Evolutionary conservation across 176 grass and related monocot species (phyloP).

Genomic region (barley (Hordeum vulgare)): MorexV3_pseudomolecules_assembly NC_058522.1:256797713-256798212

Average conservation of each 20-base stretch:
- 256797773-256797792: too few relatives aligned
- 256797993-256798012: not conserved
- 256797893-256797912: too few relatives aligned
- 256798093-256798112: not conserved
- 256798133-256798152: slow-evolving; percentile 40
- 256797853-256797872: too few relatives aligned
- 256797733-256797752: too few relatives aligned
- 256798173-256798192: slow-evolving; percentile 73
- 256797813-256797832: too few relatives aligned
- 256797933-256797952: not conserved
- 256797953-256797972: not conserved
- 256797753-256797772: too few relatives aligned
- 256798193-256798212: slow-evolving; percentile 72
- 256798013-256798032: not conserved
- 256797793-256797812: too few relatives aligned
- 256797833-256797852: too few relatives aligned
- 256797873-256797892: too few relatives aligned
- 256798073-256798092: not conserved
- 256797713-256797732: too few relatives aligned
- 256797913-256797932: not conserved
- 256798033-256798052: not conserved
- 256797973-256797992: not conserved
- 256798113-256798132: not conserved
- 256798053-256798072: not conserved
- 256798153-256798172: slow-evolving; percentile 64